Evolutionary conservation across 805 yeast species (phyloP), one percentile per base, ranked within the genome.

Genomic region (Metschnikowia lochheadii): DNA sequence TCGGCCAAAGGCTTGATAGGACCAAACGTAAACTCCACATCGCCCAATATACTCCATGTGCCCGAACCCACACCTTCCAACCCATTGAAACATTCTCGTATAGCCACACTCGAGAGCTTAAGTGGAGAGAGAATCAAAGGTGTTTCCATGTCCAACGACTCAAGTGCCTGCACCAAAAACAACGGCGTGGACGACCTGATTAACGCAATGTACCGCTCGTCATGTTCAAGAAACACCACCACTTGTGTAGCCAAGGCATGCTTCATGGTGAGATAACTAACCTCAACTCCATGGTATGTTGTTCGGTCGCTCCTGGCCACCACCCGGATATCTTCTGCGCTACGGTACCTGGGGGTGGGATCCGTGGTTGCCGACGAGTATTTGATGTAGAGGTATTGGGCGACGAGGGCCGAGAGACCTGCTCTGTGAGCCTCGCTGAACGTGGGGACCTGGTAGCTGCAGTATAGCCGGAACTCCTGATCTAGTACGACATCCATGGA

Each of bases 101-200:
- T 48, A 3, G 34, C 18, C 14, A 21, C n/a, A n/a, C 23, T 23
- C 7, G 56, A 23, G 11, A 51, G 34, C 10, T 35, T 10, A 3
- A 47, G 5, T 13, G 48, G 46, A 5, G 42, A 38, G 6, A 56
- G 39, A 6, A 56, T 46, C 14, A 56, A 34, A 1, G 56, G 53
- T 6, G 32, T 15, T 4, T 48, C 49, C 10, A 49, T 40, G 26
- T 50, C 53, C 15, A 55, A 45, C 8, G 53, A 48, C 31, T 55
- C 59, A 10, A 56, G 35, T n/a, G 52, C 49, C 37, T 50, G 53
- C 3, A 39, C 48, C 15, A 56, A 21, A 21, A 55, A 50, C 32
- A 45, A 4, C 2, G 58, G 52, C 36, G 44, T 38, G 3, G 46
- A 18, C 39, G 49, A 46, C 13, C 40, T 15, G 3, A 56, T 20